Conservation (phyloP, 2,329 filamentous ascomycete species). For the Pseudogymnoascus sp. region DNA sequence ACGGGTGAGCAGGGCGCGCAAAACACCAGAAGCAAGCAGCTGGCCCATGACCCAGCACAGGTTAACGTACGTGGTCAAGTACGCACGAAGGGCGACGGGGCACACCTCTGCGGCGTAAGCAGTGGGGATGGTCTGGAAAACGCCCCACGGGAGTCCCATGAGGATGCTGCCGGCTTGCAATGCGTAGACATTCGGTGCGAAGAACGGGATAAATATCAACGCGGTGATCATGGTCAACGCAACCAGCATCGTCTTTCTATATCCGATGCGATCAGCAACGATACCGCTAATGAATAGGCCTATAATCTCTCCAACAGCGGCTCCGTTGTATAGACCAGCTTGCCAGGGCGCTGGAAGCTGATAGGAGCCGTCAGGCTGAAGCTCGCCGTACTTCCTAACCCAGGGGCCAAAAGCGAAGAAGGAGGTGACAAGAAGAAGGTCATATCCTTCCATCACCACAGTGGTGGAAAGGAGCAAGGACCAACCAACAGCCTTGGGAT, state of each 20-base stretch:
- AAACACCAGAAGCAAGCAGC: too few species aligned
- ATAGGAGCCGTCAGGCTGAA: constrained; percentile 26
- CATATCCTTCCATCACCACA: constrained; percentile 33
- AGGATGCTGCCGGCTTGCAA: too few species aligned
- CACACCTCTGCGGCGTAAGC: too few species aligned
- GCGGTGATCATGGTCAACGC: constrained; percentile 36
- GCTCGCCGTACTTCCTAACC: constrained; percentile 26
- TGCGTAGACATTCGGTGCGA: too few species aligned
- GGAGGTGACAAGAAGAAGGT: constrained; percentile 30
- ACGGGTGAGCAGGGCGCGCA: too few species aligned
- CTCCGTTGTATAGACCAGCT: constrained; percentile 35
- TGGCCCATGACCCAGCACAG: too few species aligned
- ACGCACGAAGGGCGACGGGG: too few species aligned
- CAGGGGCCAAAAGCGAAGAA: constrained; percentile 29
- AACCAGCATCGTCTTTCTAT: constrained; percentile 39
- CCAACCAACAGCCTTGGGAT: constrained; percentile 19
- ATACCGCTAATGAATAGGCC: constrained; percentile 36
- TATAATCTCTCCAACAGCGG: constrained; percentile 35
- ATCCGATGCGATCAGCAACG: constrained; percentile 35
- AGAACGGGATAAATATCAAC: too few species aligned
- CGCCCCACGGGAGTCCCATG: too few species aligned
- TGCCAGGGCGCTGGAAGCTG: constrained; percentile 35
- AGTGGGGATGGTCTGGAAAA: too few species aligned
- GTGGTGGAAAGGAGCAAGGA: constrained; percentile 29
- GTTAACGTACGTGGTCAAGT: too few species aligned